These are phyloP conservation scores for Aeminium ludgeri DNA, from an alignment of 495 filamentous ascomycete genomes.

Conservation along the genomic window DNA sequence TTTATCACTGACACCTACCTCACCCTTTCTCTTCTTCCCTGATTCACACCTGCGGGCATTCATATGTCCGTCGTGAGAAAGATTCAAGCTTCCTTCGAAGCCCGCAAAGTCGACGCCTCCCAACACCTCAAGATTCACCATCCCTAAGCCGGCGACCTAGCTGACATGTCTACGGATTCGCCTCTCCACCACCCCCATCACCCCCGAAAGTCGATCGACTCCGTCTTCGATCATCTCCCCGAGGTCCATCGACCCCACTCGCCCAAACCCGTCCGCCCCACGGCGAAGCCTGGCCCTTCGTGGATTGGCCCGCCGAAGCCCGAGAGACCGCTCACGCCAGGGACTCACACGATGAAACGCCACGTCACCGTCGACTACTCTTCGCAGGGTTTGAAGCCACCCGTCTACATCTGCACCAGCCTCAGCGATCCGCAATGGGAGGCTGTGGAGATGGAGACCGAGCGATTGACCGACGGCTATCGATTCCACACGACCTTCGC, in stretches of 20 bases:
- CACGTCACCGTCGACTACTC: constrained; percentile 39
- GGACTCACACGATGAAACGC: constrained; percentile 9
- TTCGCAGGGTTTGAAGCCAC: constrained; percentile 38
- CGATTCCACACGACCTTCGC: constrained; percentile 23
- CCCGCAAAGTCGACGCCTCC: constrained; percentile 2
- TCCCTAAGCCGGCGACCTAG: background rate
- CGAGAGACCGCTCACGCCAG: background rate
- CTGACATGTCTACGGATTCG: constrained; percentile 1
- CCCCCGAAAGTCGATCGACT: constrained; percentile 3
- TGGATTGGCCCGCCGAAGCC: constrained; percentile 13
- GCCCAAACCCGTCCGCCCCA: background rate
- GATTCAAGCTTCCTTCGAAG: constrained; percentile 4
- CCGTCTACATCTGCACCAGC: constrained; percentile 48
- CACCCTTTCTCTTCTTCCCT: no score
- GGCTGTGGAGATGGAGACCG: constrained; percentile 39
- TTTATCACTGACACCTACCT: no score
- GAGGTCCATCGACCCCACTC: background rate
- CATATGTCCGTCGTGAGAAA: no score
- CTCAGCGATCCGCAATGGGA: constrained; percentile 50
- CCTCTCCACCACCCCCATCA: background rate
- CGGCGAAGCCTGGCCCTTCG: constrained; percentile 5
- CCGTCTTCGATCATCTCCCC: constrained; percentile 1
- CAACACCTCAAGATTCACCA: background rate
- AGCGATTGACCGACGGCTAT: constrained; percentile 14
- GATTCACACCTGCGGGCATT: no score